Evolutionary conservation across 1,284 basidiomycete species (phyloP).

Genomic region (Naganishia cerealis): DNA sequence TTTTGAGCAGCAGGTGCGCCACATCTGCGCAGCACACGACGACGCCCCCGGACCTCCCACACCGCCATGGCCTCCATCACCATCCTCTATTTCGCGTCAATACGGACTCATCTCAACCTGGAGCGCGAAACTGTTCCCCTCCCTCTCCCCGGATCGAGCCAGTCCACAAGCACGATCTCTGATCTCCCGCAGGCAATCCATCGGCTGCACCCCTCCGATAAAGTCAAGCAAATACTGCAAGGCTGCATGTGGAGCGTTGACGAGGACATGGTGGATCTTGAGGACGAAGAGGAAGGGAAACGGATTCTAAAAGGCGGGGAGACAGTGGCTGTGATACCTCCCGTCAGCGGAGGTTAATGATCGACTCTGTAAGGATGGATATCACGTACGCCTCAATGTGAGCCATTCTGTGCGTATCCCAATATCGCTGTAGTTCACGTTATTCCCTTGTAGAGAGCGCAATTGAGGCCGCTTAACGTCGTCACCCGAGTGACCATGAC

Average conservation of each 20-base stretch:
- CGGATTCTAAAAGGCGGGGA: conserved; percentile 17
- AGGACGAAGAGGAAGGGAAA: conserved; percentile 16
- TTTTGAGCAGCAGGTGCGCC: no score
- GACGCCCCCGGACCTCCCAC: no score
- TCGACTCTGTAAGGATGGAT: no score
- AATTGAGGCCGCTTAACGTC: no score
- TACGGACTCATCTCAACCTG: conserved; percentile 25
- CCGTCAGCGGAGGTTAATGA: conserved; percentile 30
- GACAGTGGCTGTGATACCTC: conserved; percentile 28
- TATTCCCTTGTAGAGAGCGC: no score
- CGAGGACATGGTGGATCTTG: conserved; percentile 31
- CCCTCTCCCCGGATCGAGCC: background rate
- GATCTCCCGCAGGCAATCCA: conserved; percentile 7
- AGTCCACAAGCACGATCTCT: conserved; percentile 1
- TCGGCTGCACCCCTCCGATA: conserved; percentile 10
- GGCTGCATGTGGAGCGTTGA: conserved; percentile 32
- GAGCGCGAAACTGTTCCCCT: conserved; percentile 20
- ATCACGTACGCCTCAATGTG: no score
- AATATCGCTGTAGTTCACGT: no score
- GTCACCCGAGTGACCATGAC: background rate
- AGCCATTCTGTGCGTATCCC: no score
- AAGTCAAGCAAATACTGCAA: conserved; percentile 10
- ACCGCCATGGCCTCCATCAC: conserved; percentile 24
- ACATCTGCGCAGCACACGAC: no score
- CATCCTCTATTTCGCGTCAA: conserved; percentile 33